Percentiles rank a stretch among this genome's conserved stretches.
Evolutionary conservation across 1,284 basidiomycete genomes (phyloP).

Genomic region (Porphyrellus sp.): DNA sequence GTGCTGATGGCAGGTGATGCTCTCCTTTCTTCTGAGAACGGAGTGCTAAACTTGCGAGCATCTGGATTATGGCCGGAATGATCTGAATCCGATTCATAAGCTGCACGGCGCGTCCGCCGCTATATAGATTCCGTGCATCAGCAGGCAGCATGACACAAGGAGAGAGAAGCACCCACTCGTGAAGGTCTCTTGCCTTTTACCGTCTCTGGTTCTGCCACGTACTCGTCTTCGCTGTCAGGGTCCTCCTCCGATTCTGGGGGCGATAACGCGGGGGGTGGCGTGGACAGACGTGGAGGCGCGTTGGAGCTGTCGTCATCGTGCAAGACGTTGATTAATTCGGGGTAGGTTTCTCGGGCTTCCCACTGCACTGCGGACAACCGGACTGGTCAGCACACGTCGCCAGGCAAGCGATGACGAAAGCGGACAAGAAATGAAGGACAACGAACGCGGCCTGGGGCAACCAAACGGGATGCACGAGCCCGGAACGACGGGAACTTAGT

Average conservation of each 20-base stretch:
- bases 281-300: constrained; percentile 16
- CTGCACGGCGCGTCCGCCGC: constrained; percentile 40
- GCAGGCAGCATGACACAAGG: constrained; percentile 10
- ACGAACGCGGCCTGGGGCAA: neutral
- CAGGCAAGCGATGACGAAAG: constrained; percentile 12
- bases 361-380: constrained; percentile 55
- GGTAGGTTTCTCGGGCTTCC: constrained; percentile 59
- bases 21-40: constrained; percentile 23
- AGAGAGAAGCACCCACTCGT: constrained; percentile 44
- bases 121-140: constrained; percentile 30
- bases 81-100: constrained; percentile 46
- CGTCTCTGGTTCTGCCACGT: constrained; percentile 48
- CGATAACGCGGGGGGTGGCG: constrained; percentile 32
- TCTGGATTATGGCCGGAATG: constrained; percentile 32
- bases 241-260: constrained; percentile 52
- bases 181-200: constrained; percentile 29
- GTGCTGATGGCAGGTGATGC: constrained; percentile 20
- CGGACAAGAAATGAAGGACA: constrained; percentile 14
- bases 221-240: constrained; percentile 64
- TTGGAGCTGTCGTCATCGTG: constrained; percentile 25
- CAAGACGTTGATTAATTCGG: constrained; percentile 37
- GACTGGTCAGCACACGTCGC: constrained; percentile 27
- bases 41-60: constrained; percentile 26
- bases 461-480: neutral
- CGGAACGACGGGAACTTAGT: constrained; percentile 14